Conservation (phyloP, 2,329 filamentous ascomycete species). For the Calycina herbarum region DNA sequence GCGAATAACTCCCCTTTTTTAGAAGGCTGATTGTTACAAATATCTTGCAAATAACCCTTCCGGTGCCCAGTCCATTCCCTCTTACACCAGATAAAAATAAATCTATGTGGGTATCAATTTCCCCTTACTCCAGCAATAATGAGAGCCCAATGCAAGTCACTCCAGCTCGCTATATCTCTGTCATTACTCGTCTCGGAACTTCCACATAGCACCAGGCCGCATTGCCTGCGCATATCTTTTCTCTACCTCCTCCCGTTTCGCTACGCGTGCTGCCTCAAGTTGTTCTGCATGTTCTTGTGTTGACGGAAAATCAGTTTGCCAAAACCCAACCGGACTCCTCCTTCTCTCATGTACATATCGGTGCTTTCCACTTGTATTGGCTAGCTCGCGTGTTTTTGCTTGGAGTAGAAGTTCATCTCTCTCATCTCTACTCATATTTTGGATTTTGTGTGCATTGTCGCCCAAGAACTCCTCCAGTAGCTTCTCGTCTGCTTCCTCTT, state of each 20-base stretch:
- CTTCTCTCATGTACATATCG: constrained; percentile 70
- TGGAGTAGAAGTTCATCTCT: constrained; percentile 68
- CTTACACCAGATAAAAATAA: not conserved
- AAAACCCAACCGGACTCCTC: constrained; percentile 81
- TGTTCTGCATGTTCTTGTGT: constrained; percentile 78
- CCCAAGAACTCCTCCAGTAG: constrained; percentile 59
- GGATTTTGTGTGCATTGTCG: constrained; percentile 54
- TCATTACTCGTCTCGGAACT: constrained; percentile 71
- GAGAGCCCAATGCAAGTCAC: not conserved
- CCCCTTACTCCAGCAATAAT: constrained; percentile 11
- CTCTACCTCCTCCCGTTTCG: constrained; percentile 64
- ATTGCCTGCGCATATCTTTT: constrained; percentile 81
- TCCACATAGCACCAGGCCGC: constrained; percentile 72
- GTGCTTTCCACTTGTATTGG: constrained; percentile 76
- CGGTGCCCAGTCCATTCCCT: not conserved
- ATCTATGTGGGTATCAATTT: constrained; percentile 4
- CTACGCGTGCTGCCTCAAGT: constrained; percentile 61
- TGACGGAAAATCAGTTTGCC: constrained; percentile 83
- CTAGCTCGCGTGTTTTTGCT: constrained; percentile 71
- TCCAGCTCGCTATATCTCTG: not conserved
- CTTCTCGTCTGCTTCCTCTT: constrained; percentile 45
- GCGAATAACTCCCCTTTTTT: not conserved
- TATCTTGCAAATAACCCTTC: not conserved
- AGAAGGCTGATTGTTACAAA: not conserved
- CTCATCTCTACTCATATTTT: constrained; percentile 60